phyloP scores from a whole-genome alignment of 306 rosid genomes.

The Nissolia schottii region DNA sequence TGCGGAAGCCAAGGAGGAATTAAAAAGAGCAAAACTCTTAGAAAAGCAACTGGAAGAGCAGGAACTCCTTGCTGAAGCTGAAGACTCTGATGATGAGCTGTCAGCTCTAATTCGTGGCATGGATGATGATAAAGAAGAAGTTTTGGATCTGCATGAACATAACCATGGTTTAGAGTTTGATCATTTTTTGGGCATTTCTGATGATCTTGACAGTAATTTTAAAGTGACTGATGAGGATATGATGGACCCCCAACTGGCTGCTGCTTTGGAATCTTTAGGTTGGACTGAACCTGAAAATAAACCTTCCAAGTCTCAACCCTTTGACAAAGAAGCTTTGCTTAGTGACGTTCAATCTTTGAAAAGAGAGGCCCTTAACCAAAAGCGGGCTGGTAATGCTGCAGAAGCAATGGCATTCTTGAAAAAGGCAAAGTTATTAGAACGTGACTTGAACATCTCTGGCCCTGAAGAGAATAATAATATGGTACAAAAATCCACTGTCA shows the following conservation, averaged over 20 bases:
- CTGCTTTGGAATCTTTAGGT: conserved; percentile 71
- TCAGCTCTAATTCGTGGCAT: conserved; percentile 69
- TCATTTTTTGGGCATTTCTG: conserved; percentile 47
- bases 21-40: conserved; percentile 76
- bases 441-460: conserved; percentile 42
- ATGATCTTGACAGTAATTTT: conserved; percentile 52
- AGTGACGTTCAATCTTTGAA: conserved; percentile 72
- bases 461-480: conserved; percentile 32
- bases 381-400: conserved; percentile 71
- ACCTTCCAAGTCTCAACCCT: too few species aligned
- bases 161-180: conserved; percentile 46
- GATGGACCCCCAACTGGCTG: conserved; percentile 81
- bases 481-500: conserved; percentile 23
- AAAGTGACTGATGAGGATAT: conserved; percentile 88
- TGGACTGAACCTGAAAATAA: conserved; percentile 70
- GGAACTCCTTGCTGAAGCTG: conserved; percentile 82
- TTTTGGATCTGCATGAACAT: conserved; percentile 33
- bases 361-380: conserved; percentile 74
- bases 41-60: conserved; percentile 93
- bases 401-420: conserved; percentile 75
- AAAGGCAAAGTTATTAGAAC: conserved; percentile 78
- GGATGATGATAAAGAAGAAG: conserved; percentile 54
- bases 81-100: conserved; percentile 86
- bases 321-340: conserved; percentile 54
- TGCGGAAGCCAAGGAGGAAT: conserved; percentile 92